Percentiles rank a stretch among this genome's conserved stretches.
Conservation (phyloP, 768 basidiomycete species). For the Boletus tylopilopsis region DNA sequence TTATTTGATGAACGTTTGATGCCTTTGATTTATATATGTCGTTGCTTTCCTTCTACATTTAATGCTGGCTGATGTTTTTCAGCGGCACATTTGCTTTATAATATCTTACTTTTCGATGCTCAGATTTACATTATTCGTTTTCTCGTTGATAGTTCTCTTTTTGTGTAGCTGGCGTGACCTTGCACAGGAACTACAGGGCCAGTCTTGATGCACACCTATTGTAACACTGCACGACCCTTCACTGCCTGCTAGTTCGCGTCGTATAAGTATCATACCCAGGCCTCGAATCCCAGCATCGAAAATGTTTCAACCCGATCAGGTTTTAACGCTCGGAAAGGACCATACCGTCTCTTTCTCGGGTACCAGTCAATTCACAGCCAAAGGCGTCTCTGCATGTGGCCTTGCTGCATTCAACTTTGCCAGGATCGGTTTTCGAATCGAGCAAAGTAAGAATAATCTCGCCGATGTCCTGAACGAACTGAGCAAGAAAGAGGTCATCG, state of each 20-base stretch:
- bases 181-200: too few species aligned
- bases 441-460: slow-evolving; percentile 4
- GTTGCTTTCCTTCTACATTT: too few species aligned
- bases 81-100: too few species aligned
- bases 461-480: slow-evolving; percentile 19
- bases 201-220: too few species aligned
- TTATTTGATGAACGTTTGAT: neutral
- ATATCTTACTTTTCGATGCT: too few species aligned
- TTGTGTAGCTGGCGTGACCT: too few species aligned
- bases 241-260: too few species aligned
- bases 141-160: too few species aligned
- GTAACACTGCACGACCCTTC: too few species aligned
- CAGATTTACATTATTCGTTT: too few species aligned
- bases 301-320: slow-evolving; percentile 3
- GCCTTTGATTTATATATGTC: slow-evolving; percentile 5
- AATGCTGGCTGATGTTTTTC: neutral
- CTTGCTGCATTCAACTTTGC: slow-evolving; percentile 66
- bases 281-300: neutral
- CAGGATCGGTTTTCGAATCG: slow-evolving; percentile 41
- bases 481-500: slow-evolving; percentile 20
- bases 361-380: slow-evolving; percentile 54
- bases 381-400: slow-evolving; percentile 52
- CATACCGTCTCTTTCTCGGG: slow-evolving; percentile 45
- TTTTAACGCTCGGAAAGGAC: slow-evolving; percentile 29
- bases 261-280: slow-evolving; percentile 1